Base-by-base conservation (phyloP, 768 basidiomycete species). In the Russula earlei region DNA sequence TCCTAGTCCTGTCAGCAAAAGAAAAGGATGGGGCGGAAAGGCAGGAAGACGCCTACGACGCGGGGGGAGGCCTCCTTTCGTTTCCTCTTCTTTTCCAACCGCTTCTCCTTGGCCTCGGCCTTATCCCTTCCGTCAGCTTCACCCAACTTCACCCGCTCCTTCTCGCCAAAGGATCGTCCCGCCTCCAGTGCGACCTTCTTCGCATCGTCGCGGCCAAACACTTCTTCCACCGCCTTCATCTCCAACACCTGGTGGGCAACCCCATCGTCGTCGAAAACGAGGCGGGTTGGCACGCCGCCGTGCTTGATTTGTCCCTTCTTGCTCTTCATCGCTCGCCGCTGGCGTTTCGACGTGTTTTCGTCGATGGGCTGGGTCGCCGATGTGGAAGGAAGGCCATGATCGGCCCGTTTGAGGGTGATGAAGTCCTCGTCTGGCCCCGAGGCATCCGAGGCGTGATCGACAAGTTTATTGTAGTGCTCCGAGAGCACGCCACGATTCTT, bases 401-500 rank as follows among this genome's bases (percentile, higher is more conserved):
- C 78, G 0, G 82, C 83, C n/a, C 93, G 86, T 67, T 93, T 92
- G 60, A 98, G 79, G 0, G 90, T 92, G 67, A 97, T 87, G 68
- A 99, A 97, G 52, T 96, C 94, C 56, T 91, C 91, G 10, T 75
- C 75, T 9, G 64, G 67, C 36, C 72, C 74, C 27, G 66, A 64
- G 11, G 66, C 71, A 12, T 68, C 74, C 9, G 70, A 72, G 40
- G 73, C 74, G 61, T 85, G 85, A 58, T 90, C 87, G 57, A 98
- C 75, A 37, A 99, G 83, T 65, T 90, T 91, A 55, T 75, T 77
- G 72, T 96, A 97, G 69, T 96, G 93, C 57, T 84, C 81, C 0
- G 93, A 91, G 31, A 97, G 77, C 47, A 97, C 84, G 60, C 83
- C 85, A 68, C 96, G 94, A 67, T 96, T 97, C 69, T 91, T 95